Base-by-base conservation (phyloP, 495 filamentous ascomycete genomes). In the Penicilliopsis zonata region DNA sequence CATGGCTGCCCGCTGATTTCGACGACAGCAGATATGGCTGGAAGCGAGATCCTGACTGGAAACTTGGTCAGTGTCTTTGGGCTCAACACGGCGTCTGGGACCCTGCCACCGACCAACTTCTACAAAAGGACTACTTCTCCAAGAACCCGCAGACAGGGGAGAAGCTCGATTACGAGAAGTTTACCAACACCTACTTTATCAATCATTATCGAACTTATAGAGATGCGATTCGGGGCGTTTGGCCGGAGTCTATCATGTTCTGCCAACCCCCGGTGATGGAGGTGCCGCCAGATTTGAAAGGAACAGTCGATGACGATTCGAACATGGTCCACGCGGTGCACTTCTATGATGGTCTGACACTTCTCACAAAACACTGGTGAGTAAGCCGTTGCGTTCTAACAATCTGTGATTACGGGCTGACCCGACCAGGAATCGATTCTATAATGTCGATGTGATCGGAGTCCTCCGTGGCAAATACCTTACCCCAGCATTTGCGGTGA, bases 51-150 rank as follows among this genome's bases (percentile, higher is more conserved):
- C 70, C 81, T 9, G 74, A 62, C 6, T 98, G 90, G 90, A 90
- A 79, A 44, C 56, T 98, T 7, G 92, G 88, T 10, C 76, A 92
- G 54, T 95, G 90, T 49, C 41, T 96, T 18, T 98, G 90, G 90
- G 90, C 92, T 9, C 90, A 96, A 41, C 86, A 96, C 56, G 87
- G 86, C 3, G 75, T 96, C 0, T 98, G 90, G 90, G 86, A 96
- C 48, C 80, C 82, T 5, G 63, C 67, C 0, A 78, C 67, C 5
- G 85, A 94, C 49, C 72, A 70, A 9, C 59, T 98, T 2, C 53
- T 92, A 18, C 74, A 70, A 38, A 90, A 86, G 47, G 78, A 92
- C 46, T 96, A 96, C 54, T 98, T 98, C 44, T 66, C 73, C 5
- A 82, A 79, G 40, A 68, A 78, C 28, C 83, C 86, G 0, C 52